Conservation (phyloP, 177 flowering plant species). For the Vitis hybrid region DNA sequence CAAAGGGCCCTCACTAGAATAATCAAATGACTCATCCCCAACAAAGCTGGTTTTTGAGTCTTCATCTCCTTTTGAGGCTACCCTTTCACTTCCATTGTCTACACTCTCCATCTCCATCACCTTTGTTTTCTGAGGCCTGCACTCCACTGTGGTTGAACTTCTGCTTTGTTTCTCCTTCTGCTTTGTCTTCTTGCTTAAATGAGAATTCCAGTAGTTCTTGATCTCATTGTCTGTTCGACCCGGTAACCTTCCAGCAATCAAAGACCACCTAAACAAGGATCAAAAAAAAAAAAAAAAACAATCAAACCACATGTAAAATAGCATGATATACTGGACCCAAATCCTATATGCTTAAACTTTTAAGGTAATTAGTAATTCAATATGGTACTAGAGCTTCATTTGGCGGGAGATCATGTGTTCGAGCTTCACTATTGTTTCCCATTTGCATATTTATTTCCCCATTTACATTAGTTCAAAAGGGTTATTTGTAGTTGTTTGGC, state of each 20-base stretch:
- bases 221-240: slow-evolving; percentile 59
- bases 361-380: too few species aligned
- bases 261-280: slow-evolving; percentile 39
- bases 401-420: too few species aligned
- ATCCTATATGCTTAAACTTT: too few species aligned
- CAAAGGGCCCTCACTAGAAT: slow-evolving; percentile 16
- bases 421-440: too few species aligned
- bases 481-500: too few species aligned
- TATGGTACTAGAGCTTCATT: too few species aligned
- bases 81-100: slow-evolving; percentile 3
- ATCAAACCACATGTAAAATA: background rate
- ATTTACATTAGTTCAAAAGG: too few species aligned
- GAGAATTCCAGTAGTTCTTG: slow-evolving; percentile 57
- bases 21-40: slow-evolving; percentile 18
- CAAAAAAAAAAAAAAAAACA: background rate
- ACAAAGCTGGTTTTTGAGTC: slow-evolving; percentile 2
- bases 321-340: background rate
- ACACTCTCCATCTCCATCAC: background rate
- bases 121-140: background rate
- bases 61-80: slow-evolving; percentile 1
- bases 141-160: background rate
- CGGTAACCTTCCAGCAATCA: slow-evolving; percentile 55
- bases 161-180: slow-evolving; percentile 15
- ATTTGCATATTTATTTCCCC: too few species aligned
- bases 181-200: slow-evolving; percentile 34